phyloP scores from a whole-genome alignment of 345 rosid genomes.

The Salix exigua region DNA sequence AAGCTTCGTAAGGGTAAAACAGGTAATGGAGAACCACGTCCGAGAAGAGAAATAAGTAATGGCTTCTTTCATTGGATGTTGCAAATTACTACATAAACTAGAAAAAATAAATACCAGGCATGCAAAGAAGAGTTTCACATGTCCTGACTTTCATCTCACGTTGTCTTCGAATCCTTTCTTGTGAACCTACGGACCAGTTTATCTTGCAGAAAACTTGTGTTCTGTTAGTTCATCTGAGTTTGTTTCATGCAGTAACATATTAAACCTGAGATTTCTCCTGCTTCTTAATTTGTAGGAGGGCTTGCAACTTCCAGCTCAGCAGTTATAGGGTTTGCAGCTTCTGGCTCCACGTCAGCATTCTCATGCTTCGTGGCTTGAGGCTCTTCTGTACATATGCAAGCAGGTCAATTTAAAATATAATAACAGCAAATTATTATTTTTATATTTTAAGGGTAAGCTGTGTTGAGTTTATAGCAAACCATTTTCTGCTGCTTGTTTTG shows the following conservation, averaged over 20 bases:
- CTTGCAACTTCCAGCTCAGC: conserved; percentile 13
- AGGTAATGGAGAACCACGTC: too few relatives aligned
- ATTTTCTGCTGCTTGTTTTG: conserved; percentile 3
- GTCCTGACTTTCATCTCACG: neutral
- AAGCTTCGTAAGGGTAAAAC: too few relatives aligned
- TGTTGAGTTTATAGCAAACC: conserved; percentile 14
- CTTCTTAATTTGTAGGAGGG: neutral
- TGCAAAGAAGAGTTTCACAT: neutral
- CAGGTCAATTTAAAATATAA: neutral
- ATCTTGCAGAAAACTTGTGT: conserved; percentile 12
- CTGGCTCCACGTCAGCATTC: conserved; percentile 3
- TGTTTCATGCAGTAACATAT: neutral
- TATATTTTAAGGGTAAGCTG: neutral
- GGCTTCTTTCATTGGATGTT: too few relatives aligned
- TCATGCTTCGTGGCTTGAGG: conserved; percentile 17
- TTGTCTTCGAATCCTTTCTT: conserved; percentile 4
- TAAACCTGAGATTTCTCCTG: conserved; percentile 7
- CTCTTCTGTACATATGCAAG: conserved; percentile 1
- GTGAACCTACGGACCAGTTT: neutral
- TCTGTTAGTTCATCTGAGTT: too few relatives aligned
- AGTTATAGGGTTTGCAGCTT: neutral
- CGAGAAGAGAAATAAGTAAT: too few relatives aligned
- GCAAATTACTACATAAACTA: too few relatives aligned
- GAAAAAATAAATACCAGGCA: neutral
- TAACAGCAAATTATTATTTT: neutral